Evolutionary conservation across 208 protist species (phyloP).

Genomic region (Sergeia podlipaevii): DNA sequence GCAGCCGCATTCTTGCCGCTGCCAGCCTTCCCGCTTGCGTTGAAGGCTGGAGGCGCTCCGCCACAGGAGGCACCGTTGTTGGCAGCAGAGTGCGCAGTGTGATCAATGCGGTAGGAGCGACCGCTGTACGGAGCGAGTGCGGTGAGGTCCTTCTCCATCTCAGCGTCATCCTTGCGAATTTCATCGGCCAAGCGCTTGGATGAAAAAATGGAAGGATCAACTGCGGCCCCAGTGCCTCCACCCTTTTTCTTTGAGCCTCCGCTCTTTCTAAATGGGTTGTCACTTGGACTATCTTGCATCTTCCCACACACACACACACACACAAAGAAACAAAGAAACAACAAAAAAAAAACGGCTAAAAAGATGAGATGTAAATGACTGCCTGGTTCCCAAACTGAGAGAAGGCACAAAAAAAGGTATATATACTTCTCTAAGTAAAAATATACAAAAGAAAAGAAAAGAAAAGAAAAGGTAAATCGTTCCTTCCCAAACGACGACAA

Average conservation of each 20-base stretch:
- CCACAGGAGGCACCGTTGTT: background rate
- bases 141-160: conserved; percentile 52
- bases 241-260: too few species aligned
- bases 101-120: background rate
- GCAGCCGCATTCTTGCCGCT: conserved; percentile 1
- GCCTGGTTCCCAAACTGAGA: background rate
- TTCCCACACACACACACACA: background rate
- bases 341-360: conserved; percentile 1
- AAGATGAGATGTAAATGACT: conserved; percentile 4
- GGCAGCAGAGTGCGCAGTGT: background rate
- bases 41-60: background rate
- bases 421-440: background rate
- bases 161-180: conserved; percentile 56
- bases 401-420: conserved; percentile 6
- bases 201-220: conserved; percentile 9
- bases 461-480: background rate
- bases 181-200: conserved; percentile 52
- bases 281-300: too few species aligned
- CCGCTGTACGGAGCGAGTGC: conserved; percentile 24
- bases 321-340: background rate
- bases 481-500: background rate
- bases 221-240: background rate
- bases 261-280: too few species aligned
- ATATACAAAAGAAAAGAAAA: conserved; percentile 3
- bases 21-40: background rate